Evolutionary conservation across 805 yeast species (phyloP).

Genomic region (Candida vartiovaarae): DNA sequence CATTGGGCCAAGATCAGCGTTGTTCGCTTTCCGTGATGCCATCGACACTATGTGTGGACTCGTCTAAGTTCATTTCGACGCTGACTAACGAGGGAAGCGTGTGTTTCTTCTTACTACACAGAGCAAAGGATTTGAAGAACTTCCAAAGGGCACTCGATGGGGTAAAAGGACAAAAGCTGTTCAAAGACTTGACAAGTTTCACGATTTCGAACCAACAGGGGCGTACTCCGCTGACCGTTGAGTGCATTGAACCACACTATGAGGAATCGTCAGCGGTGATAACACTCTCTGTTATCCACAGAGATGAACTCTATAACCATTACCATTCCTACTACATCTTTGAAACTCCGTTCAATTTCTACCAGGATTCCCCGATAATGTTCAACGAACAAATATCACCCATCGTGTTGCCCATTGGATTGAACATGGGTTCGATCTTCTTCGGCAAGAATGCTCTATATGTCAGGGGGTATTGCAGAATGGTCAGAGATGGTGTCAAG

Average conservation of each 20-base stretch:
- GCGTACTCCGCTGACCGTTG: slow-evolving; percentile 12
- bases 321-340: slow-evolving; percentile 7
- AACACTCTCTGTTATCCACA: slow-evolving; percentile 10
- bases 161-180: slow-evolving; percentile 4
- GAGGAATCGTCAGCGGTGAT: slow-evolving; percentile 4
- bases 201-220: slow-evolving; percentile 15
- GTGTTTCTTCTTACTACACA: slow-evolving; percentile 7
- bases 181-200: slow-evolving; percentile 7
- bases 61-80: slow-evolving; percentile 7
- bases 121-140: slow-evolving; percentile 9
- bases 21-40: slow-evolving; percentile 5
- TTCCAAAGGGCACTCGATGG: slow-evolving; percentile 10
- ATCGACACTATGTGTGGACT: slow-evolving; percentile 10
- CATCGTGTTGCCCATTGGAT: slow-evolving; percentile 1
- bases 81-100: slow-evolving; percentile 16
- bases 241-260: slow-evolving; percentile 8
- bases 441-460: slow-evolving; percentile 13
- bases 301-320: slow-evolving; percentile 14
- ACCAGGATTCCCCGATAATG: slow-evolving; percentile 1
- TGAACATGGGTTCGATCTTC: slow-evolving; percentile 7
- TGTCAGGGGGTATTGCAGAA: slow-evolving; percentile 3
- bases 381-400: slow-evolving; percentile 11
- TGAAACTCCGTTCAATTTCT: background rate
- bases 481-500: background rate
- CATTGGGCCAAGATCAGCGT: background rate